A percentile compares a stretch with the other conserved stretches of the same genome.
These are phyloP conservation scores for Seiridium cupressi DNA, from an alignment of 2,329 filamentous ascomycete genomes.

Conservation along the genomic window DNA sequence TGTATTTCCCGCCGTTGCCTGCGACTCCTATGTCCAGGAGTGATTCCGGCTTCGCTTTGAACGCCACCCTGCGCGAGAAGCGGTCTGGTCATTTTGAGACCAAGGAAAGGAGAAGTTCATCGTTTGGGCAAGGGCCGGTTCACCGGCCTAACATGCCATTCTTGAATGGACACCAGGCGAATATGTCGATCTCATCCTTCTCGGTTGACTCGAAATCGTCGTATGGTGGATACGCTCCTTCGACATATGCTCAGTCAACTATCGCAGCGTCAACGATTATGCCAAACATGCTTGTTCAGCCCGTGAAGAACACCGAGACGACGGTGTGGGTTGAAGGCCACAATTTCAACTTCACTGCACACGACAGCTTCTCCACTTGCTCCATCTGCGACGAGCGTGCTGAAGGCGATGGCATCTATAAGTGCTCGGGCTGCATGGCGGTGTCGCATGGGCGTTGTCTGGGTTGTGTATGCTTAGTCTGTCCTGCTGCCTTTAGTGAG, in stretches of 20 bases:
- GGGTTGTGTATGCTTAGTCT: constrained; percentile 62
- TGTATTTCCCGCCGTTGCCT: constrained; percentile 73
- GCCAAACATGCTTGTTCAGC: constrained; percentile 79
- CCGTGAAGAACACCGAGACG: constrained; percentile 74
- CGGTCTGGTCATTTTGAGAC: constrained; percentile 83
- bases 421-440: constrained; percentile 64
- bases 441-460: constrained; percentile 59
- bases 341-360: constrained; percentile 66
- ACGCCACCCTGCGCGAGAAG: constrained; percentile 87
- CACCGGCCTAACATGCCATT: constrained; percentile 74
- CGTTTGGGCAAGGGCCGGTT: constrained; percentile 71
- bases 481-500: constrained; percentile 58
- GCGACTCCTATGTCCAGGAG: constrained; percentile 80
- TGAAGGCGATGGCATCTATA: constrained; percentile 70
- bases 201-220: constrained; percentile 68
- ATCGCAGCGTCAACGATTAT: constrained; percentile 82
- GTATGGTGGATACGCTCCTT: constrained; percentile 75
- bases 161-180: constrained; percentile 61
- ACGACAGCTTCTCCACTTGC: constrained; percentile 62
- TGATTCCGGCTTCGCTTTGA: constrained; percentile 86
- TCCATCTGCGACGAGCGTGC: constrained; percentile 75
- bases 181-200: constrained; percentile 57
- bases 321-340: constrained; percentile 84
- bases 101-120: constrained; percentile 83
- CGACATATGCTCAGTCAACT: constrained; percentile 83